Evolutionary conservation across 495 filamentous ascomycete genomes (phyloP).

Genomic region (Corynascus novoguineensis): DNA sequence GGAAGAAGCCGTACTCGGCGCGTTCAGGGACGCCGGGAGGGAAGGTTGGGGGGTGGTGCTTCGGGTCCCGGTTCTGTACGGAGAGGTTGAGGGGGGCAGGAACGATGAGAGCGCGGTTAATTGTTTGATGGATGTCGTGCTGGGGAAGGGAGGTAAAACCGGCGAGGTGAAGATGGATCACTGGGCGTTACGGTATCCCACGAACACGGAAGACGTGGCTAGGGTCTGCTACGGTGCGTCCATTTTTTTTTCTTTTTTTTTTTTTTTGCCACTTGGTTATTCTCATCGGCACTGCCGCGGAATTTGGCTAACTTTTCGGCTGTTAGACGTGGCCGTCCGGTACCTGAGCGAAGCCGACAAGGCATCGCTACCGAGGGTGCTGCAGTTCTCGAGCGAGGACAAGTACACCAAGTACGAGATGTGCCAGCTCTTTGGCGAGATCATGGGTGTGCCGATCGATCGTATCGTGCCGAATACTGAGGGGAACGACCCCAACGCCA

Average conservation of each 20-base stretch:
- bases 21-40: constrained; percentile 45
- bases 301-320: background rate
- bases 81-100: constrained; percentile 48
- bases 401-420: constrained; percentile 90
- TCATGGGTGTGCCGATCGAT: constrained; percentile 69
- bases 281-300: background rate
- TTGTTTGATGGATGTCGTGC: constrained; percentile 66
- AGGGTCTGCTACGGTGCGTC: constrained; percentile 58
- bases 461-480: constrained; percentile 66
- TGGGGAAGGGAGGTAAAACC: constrained; percentile 60
- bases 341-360: constrained; percentile 49
- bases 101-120: constrained; percentile 80
- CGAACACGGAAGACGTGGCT: constrained; percentile 81
- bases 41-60: constrained; percentile 61
- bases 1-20: constrained; percentile 64
- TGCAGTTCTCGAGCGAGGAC: constrained; percentile 88
- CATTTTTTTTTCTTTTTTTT: background rate
- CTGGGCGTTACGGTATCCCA: constrained; percentile 81
- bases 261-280: background rate
- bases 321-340: constrained; percentile 56
- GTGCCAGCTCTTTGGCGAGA: constrained; percentile 70
- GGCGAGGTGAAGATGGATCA: constrained; percentile 76
- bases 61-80: constrained; percentile 86
- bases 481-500: constrained; percentile 68
- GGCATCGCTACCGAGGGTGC: constrained; percentile 55